Base-by-base conservation (phyloP, 1,284 basidiomycete species). In the Ganoderma leucocontextum region DNA sequence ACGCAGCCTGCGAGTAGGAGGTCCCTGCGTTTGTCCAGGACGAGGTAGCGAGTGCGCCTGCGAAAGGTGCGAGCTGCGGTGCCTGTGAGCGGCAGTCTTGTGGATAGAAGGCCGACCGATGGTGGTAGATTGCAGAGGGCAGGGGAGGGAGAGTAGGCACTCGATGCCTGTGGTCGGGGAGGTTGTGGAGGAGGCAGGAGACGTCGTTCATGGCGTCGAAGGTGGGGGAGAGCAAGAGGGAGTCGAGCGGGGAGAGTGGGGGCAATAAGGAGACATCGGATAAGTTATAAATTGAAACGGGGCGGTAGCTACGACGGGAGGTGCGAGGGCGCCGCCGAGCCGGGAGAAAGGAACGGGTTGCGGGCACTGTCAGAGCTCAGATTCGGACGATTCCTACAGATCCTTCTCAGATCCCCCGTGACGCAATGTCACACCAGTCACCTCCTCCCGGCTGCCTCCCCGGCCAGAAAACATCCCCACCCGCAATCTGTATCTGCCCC, bases 41-140 rank as follows among this genome's bases (percentile, higher is more conserved):
- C 19, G 71, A 70, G 39, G 73, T 42, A 0, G 70, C 68, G 35
- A 68, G 65, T 35, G 72, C 62, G 22, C 66, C 66, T 63, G 68
- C 66, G 66, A 76, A 76, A 53, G 74, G 72, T 60, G 70, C 42
- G 25, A 71, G 73, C 22, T 75, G 70, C 49, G 68, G 69, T 55
- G 64, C 60, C 17, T 68, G 60, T n/a, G 72, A 41, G 36, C 63
- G 62, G 66, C 59, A 73, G 59, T 64, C 53, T 52, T 58, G 55
- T 17, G 52, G 65, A 52, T 66, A 61, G 60, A 57, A 65, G 59
- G 44, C 53, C 15, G 72, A 44, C 52, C 64, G 64, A 7, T 66
- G 55, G 39, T 68, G 64, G 53, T 49, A 55, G 25, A 53, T 10
- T 22, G 63, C 49, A 12, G 62, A 49, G 25, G 69, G 62, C 17